These are phyloP conservation scores for Leccinum disarticulatum DNA, from an alignment of 768 basidiomycete genomes.

Conservation along the genomic window DNA sequence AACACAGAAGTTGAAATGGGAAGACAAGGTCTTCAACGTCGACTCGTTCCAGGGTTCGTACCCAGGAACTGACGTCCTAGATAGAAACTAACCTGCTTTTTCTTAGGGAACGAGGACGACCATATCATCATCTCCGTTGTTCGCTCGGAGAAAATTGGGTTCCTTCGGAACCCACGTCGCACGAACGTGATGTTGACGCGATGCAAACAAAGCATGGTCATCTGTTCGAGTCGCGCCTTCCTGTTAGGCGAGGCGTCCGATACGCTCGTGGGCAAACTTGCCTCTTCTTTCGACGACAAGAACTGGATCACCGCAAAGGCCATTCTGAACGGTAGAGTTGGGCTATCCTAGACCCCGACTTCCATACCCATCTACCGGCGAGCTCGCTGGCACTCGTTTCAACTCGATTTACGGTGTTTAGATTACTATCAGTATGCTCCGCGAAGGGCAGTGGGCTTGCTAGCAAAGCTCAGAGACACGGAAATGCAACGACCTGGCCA, in stretches of 20 bases:
- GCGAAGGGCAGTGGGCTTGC: not conserved
- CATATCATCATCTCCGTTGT: constrained; percentile 72
- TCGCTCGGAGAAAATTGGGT: constrained; percentile 59
- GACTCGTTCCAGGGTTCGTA: constrained; percentile 76
- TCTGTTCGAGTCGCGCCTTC: constrained; percentile 50
- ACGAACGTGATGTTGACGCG: constrained; percentile 88
- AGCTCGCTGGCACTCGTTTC: constrained; percentile 5
- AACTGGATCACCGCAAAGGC: constrained; percentile 16
- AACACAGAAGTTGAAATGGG: constrained; percentile 47
- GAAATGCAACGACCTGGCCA: not conserved
- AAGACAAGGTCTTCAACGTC: constrained; percentile 72
- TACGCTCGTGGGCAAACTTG: constrained; percentile 30
- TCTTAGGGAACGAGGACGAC: constrained; percentile 77
- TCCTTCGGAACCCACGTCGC: constrained; percentile 59
- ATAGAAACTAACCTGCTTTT: constrained; percentile 10
- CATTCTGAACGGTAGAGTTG: not conserved
- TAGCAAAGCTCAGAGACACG: not conserved
- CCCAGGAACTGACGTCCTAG: constrained; percentile 1
- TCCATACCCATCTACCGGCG: not conserved
- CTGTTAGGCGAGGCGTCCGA: constrained; percentile 15
- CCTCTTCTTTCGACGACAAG: constrained; percentile 4
- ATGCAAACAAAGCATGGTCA: constrained; percentile 72
- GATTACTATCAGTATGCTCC: not conserved
- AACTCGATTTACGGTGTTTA: not conserved
- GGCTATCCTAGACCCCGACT: not conserved